Evolutionary conservation across 2,329 filamentous ascomycete genomes (phyloP).

Genomic region (Aspergillus jensenii): DNA sequence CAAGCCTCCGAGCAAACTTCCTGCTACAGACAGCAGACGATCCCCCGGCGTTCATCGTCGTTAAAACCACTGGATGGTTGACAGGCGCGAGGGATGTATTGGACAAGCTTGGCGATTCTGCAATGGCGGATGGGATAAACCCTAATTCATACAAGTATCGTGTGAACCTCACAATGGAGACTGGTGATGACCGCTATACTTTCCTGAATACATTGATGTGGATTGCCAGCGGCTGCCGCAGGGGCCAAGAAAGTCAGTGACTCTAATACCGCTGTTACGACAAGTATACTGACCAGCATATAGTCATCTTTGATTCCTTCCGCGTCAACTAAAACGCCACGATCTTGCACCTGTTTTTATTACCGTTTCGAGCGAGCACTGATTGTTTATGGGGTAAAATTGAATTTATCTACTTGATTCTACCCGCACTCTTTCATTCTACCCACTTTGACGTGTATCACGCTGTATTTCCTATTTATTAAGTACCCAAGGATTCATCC

Average conservation of each 20-base stretch:
- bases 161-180: conserved; percentile 49
- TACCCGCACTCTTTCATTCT: no score
- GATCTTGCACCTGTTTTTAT: conserved; percentile 19
- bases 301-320: conserved; percentile 29
- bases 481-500: no score
- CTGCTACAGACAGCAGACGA: conserved; percentile 53
- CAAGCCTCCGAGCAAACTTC: conserved; percentile 46
- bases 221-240: conserved; percentile 50
- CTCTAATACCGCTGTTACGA: neutral
- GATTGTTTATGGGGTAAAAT: conserved; percentile 24
- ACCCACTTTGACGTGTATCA: no score
- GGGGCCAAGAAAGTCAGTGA: conserved; percentile 45
- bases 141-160: conserved; percentile 52
- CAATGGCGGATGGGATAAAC: conserved; percentile 47
- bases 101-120: conserved; percentile 48
- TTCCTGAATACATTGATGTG: conserved; percentile 53
- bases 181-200: conserved; percentile 50
- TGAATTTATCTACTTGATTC: neutral
- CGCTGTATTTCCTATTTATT: no score
- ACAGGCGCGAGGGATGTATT: conserved; percentile 50
- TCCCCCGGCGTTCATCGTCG: conserved; percentile 50
- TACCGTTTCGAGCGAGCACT: conserved; percentile 23
- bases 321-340: conserved; percentile 23
- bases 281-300: conserved; percentile 11
- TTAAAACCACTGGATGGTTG: conserved; percentile 49